Evolutionary conservation across 305 asterid species (phyloP), one percentile per base, ranked within the genome.

Genomic region (Fraxinus dipetala): DNA sequence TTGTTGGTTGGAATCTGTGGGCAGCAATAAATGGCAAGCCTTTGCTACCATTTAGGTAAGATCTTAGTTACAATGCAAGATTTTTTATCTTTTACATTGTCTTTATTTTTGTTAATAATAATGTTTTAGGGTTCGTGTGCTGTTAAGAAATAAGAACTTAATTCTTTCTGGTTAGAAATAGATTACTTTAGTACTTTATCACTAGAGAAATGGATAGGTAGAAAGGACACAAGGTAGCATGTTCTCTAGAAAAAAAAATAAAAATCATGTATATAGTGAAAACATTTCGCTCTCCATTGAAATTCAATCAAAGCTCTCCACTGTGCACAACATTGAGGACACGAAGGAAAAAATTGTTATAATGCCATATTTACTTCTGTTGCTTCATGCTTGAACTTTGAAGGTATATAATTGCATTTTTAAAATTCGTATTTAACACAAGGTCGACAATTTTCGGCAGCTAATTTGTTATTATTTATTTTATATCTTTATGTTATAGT

Each of bases 1-100:
- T 94, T 85, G 92, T 97, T 40, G 98, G 97, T 89, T 95, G 99
- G 99, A 95, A 94, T 90, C 84, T 95, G 22, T 95, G 99, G 98
- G 99, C 99, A 78, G 97, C 98, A 34, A 95, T 95, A 80, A 95
- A 95, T 86, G 95, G 88, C 80, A 90, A 93, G 54, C 97, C 97
- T 72, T 90, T 95, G 77, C 83, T 95, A 83, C 97, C 99, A 28
- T 95, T 94, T 89, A 92, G 98, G 99, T 94, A 72, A 59, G 93
- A 61, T 76, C 79, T 85, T 28, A 77, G 78, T 48, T 74, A 43
- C 32, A 30, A 48, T 83, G 32, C 35, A 69, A 35, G 31, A 31
- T 72, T 16, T 51, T 51, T 51, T 8, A 59, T 59, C 69, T 59
- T 59, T 20, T 59, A 6, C 24, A 2, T 59, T 1, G 16, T 28